Base-by-base conservation (phyloP, 2,329 filamentous ascomycete species). In the Aspergillus brasiliensis region DNA sequence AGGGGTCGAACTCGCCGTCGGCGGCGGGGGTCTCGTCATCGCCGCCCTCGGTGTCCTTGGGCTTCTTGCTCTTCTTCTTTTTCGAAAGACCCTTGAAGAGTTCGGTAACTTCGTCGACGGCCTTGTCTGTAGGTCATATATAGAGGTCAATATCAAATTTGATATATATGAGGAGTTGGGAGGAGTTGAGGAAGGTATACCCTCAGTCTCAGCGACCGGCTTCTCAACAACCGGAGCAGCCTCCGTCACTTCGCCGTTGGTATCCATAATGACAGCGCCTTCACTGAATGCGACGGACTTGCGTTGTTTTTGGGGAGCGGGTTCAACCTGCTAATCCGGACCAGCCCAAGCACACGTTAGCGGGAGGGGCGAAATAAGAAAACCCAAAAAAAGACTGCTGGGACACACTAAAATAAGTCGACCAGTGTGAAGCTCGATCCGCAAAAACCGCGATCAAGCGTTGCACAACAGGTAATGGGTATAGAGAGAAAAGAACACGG, bases 211-310 rank as follows among this genome's bases (percentile, higher is more conserved):
- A 58, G 57, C 92, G 71, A 90, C 91, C 67, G 89, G 86, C 82
- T 92, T 92, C 70, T 89, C 84, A 71, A 91, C 90, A 72, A 89
- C 87, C 72, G 82, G 78, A 70, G 85, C 83, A 67, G 88, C 85
- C 77, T 91, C 87, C 76, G 86, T 91, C 75, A 97, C 87, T 75
- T 89, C 87, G 71, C 94, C 94, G 84, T 97, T 91, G 78, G 87
- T 86, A 82, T 96, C 91, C 77, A 97, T 93, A 71, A 97, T 88
- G 67, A 91, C 86, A 71, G 91, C 86, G 73, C 91, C 91, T 79
- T 95, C 91, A 75, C 89, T 93, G 78, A 98, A 98, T 66, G 92
- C 89, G 73, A 98, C 94, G 49, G 92, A 96, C 82, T 98, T 97
- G 81, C 93, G 90, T 73, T 89, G 87, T 78, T 91, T 92, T 75